Percentiles rank a stretch among this genome's conserved stretches.
phyloP scores from a whole-genome alignment of 768 basidiomycete genomes.

The Dentipellis sp. region DNA sequence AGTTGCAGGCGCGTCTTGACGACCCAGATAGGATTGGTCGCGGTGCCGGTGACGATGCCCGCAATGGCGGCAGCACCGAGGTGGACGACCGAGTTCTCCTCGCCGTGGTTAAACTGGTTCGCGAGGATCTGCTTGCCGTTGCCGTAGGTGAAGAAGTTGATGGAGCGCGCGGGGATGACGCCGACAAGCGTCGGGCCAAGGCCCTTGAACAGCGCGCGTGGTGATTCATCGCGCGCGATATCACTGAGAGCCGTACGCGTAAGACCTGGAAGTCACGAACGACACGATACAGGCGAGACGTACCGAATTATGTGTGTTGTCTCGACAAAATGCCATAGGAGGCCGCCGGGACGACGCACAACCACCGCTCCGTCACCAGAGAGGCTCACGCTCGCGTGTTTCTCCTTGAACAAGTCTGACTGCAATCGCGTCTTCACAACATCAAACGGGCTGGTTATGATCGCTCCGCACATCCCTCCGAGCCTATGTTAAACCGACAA shows the following conservation, averaged over 20 bases:
- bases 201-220: slow-evolving; percentile 87
- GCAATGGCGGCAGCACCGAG: slow-evolving; percentile 79
- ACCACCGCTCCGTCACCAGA: slow-evolving; percentile 24
- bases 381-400: slow-evolving; percentile 24
- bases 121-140: slow-evolving; percentile 93
- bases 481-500: slow-evolving; percentile 39
- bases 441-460: slow-evolving; percentile 95
- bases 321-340: slow-evolving; percentile 92
- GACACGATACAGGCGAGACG: slow-evolving; percentile 13
- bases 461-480: slow-evolving; percentile 96
- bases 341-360: slow-evolving; percentile 31
- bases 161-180: slow-evolving; percentile 90
- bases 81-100: slow-evolving; percentile 82
- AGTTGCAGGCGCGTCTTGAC: slow-evolving; percentile 96
- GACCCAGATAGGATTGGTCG: slow-evolving; percentile 98
- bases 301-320: slow-evolving; percentile 86
- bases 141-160: slow-evolving; percentile 97
- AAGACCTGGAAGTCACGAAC: not conserved
- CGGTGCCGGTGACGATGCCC: slow-evolving; percentile 79
- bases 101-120: slow-evolving; percentile 63
- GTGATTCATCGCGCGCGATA: slow-evolving; percentile 84
- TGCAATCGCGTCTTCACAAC: slow-evolving; percentile 97
- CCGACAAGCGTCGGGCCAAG: slow-evolving; percentile 92
- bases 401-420: slow-evolving; percentile 68
- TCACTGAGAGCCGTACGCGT: slow-evolving; percentile 38